Percentiles rank a stretch among this genome's conserved stretches.
Conservation (phyloP, 805 yeast species). For the Sugiyamaella mastotermitis region DNA sequence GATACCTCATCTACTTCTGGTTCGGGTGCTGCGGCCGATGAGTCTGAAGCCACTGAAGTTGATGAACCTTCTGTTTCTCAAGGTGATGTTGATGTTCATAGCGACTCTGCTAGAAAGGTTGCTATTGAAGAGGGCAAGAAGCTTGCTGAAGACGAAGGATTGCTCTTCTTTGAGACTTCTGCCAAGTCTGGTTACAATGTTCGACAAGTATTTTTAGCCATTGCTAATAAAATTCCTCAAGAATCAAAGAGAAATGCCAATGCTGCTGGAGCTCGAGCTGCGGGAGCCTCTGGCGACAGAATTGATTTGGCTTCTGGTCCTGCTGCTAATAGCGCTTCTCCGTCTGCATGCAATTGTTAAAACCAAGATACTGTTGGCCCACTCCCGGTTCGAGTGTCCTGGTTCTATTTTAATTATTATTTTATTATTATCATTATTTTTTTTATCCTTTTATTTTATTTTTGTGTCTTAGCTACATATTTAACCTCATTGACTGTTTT, state of each 20-base stretch:
- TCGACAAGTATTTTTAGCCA: constrained; percentile 83
- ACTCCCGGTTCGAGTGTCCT: no score
- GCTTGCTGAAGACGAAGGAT: constrained; percentile 85
- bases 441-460: background rate
- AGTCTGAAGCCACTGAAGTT: constrained; percentile 17
- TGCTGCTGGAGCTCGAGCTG: constrained; percentile 4
- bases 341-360: constrained; percentile 15
- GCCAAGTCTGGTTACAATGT: constrained; percentile 89
- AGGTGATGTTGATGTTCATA: no score
- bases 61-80: constrained; percentile 16
- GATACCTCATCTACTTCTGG: constrained; percentile 23
- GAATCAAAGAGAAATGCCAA: constrained; percentile 24
- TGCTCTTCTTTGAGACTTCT: constrained; percentile 75
- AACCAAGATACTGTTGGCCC: no score
- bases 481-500: no score
- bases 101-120: constrained; percentile 63
- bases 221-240: constrained; percentile 82
- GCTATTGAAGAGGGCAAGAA: constrained; percentile 79
- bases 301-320: constrained; percentile 13
- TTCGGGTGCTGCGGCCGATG: constrained; percentile 25
- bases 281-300: constrained; percentile 18
- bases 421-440: constrained; percentile 8
- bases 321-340: constrained; percentile 1
- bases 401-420: constrained; percentile 2
- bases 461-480: no score